Evolutionary conservation across 352 stramenopile species (phyloP).

Genomic region (Pythium diclinum): DNA sequence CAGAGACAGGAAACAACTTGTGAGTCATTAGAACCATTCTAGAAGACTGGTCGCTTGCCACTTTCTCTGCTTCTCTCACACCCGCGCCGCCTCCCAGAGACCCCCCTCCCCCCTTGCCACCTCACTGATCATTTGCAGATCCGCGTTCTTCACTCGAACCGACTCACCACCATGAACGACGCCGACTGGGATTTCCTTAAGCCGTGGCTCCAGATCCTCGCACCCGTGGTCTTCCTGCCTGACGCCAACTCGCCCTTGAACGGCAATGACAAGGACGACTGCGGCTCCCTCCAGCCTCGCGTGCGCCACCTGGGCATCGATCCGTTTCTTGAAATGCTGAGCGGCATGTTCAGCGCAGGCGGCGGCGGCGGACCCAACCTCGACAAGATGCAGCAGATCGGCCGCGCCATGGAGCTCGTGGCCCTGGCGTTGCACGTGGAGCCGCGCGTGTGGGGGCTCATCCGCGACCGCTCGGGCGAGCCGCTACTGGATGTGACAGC

Average conservation of each 20-base stretch:
- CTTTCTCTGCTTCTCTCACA: neutral
- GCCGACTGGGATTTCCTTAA: neutral
- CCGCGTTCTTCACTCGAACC: neutral
- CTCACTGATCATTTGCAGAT: neutral
- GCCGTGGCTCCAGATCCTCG: neutral
- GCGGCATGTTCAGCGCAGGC: neutral
- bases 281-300: neutral
- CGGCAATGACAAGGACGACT: neutral
- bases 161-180: neutral
- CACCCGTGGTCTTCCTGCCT: neutral
- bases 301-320: neutral
- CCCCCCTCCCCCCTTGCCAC: neutral
- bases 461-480: neutral
- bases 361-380: too few species aligned
- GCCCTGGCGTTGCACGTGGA: neutral
- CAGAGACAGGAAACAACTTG: too few species aligned
- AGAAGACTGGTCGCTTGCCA: neutral
- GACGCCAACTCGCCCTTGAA: neutral
- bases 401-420: constrained; percentile 1
- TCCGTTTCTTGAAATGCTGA: neutral
- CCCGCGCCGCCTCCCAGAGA: neutral
- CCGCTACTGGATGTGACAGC: neutral
- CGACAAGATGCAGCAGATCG: constrained; percentile 18
- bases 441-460: constrained; percentile 5
- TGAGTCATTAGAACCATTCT: too few species aligned